A percentile compares a stretch with the other conserved stretches of the same genome.
These are phyloP conservation scores for Umbelopsis ramanniana DNA, from an alignment of 192 early-diverging fungal genomes.

Conservation along the genomic window DNA sequence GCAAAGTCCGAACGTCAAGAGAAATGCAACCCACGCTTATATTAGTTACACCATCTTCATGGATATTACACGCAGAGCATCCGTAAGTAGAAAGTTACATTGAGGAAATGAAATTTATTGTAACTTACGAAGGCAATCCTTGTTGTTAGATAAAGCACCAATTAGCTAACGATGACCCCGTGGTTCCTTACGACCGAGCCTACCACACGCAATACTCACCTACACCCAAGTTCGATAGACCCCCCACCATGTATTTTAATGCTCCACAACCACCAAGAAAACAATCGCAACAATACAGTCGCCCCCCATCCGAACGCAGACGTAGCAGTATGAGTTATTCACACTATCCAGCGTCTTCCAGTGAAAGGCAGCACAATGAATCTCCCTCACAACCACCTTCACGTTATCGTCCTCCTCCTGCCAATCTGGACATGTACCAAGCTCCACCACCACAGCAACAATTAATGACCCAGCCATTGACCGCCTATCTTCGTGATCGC, in stretches of 20 bases:
- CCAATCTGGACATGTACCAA: constrained; percentile 7
- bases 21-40: constrained; percentile 14
- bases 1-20: constrained; percentile 13
- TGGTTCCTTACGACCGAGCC: background rate
- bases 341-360: background rate
- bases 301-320: background rate
- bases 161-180: background rate
- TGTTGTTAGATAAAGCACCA: constrained; percentile 4
- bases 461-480: constrained; percentile 4
- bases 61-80: constrained; percentile 13
- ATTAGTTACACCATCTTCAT: constrained; percentile 16
- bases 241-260: background rate
- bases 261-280: background rate
- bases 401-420: background rate
- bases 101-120: background rate
- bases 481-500: constrained; percentile 14
- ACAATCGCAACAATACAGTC: background rate
- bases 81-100: background rate
- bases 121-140: background rate
- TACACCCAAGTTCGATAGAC: background rate
- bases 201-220: background rate
- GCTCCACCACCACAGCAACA: background rate
- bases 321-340: constrained; percentile 1
- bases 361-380: background rate
- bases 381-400: background rate